These are phyloP conservation scores for Dactylellina haptotyla DNA, from an alignment of 2,329 filamentous ascomycete genomes.

Conservation along the genomic window DNA sequence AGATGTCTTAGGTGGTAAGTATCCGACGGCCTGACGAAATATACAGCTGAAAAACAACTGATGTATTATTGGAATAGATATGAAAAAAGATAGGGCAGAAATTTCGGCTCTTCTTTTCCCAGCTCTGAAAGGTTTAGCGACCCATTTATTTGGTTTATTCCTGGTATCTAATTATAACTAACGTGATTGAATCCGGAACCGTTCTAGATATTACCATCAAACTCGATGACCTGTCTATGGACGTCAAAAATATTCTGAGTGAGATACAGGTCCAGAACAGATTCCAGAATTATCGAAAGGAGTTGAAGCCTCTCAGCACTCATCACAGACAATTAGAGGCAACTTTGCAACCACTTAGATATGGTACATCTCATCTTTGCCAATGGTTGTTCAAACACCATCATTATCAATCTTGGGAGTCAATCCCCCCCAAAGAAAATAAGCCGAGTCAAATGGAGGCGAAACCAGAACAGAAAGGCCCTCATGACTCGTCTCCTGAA, in stretches of 20 bases:
- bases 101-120: conserved; percentile 20
- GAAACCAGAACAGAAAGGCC: neutral
- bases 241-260: conserved; percentile 2
- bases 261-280: conserved; percentile 28
- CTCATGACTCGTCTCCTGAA: no score
- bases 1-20: conserved; percentile 18
- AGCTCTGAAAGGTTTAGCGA: conserved; percentile 15
- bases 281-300: conserved; percentile 3
- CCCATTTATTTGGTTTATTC: conserved; percentile 18
- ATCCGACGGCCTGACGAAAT: neutral
- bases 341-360: conserved; percentile 14
- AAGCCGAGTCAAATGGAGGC: neutral
- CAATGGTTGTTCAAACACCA: conserved; percentile 34
- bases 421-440: conserved; percentile 7
- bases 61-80: conserved; percentile 1
- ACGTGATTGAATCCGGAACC: no score
- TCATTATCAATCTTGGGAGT: conserved; percentile 27
- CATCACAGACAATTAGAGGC: conserved; percentile 11
- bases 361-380: conserved; percentile 17
- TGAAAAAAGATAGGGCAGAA: conserved; percentile 24
- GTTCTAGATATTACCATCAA: conserved; percentile 20
- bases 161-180: neutral
- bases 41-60: neutral
- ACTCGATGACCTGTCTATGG: conserved; percentile 11
- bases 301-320: conserved; percentile 9